Conservation (phyloP, 768 basidiomycete genomes). For the Lanmaoa rubissima region DNA sequence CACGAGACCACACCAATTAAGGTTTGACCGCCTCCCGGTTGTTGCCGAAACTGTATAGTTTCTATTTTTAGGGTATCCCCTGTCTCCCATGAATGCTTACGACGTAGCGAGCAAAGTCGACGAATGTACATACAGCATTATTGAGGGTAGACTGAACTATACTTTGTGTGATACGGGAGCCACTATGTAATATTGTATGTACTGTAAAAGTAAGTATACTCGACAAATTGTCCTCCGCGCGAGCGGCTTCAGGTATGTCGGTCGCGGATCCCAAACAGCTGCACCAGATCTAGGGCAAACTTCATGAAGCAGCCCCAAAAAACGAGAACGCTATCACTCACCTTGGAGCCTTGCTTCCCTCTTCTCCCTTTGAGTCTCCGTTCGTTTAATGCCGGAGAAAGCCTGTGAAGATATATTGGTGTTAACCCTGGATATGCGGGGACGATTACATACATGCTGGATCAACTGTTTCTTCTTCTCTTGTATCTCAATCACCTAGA, state of each 20-base stretch:
- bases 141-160: conserved; percentile 5
- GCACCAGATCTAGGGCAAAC: conserved; percentile 50
- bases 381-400: conserved; percentile 77
- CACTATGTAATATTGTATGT: conserved; percentile 14
- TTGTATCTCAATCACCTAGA: conserved; percentile 78
- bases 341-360: conserved; percentile 83
- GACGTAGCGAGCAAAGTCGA: no score
- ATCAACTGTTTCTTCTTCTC: conserved; percentile 80
- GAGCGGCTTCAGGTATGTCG: conserved; percentile 2
- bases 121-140: no score
- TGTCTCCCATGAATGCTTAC: neutral
- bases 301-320: neutral
- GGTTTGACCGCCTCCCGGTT: conserved; percentile 24
- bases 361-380: conserved; percentile 72
- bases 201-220: conserved; percentile 1
- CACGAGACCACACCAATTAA: conserved; percentile 14
- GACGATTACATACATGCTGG: conserved; percentile 51
- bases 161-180: neutral
- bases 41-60: conserved; percentile 33
- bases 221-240: neutral
- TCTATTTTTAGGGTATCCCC: neutral
- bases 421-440: neutral
- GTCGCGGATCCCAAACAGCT: conserved; percentile 49
- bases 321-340: conserved; percentile 24
- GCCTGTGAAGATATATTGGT: conserved; percentile 46